Conservation (phyloP, 1,284 basidiomycete species). For the Porogramme epimiltina region DNA sequence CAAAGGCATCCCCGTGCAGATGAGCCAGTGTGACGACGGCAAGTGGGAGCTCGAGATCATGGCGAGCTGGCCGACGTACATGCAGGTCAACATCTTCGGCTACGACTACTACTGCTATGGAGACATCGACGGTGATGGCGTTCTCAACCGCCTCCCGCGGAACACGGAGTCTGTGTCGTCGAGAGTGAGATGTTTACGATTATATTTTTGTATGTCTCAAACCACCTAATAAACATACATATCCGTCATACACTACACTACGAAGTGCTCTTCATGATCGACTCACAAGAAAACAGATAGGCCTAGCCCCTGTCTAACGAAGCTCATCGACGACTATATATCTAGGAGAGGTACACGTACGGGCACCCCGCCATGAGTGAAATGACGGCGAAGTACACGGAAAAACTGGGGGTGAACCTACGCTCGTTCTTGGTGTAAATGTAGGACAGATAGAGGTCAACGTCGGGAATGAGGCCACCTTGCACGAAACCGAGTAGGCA, state of each 20-base stretch:
- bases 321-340: too few species aligned
- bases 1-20: constrained; percentile 69
- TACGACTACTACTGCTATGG: constrained; percentile 92
- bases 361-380: constrained; percentile 56
- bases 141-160: constrained; percentile 87
- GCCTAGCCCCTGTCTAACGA: too few species aligned
- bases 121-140: constrained; percentile 82
- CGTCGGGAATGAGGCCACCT: constrained; percentile 67
- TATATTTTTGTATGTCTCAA: too few species aligned
- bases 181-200: too few species aligned
- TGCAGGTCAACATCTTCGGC: constrained; percentile 87
- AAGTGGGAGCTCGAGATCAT: constrained; percentile 84
- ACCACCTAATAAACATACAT: too few species aligned
- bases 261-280: too few species aligned
- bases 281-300: too few species aligned
- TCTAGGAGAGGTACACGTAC: constrained; percentile 44
- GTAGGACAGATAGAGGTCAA: constrained; percentile 70
- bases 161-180: too few species aligned
- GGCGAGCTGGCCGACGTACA: constrained; percentile 84
- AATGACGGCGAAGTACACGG: constrained; percentile 54
- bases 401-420: constrained; percentile 9
- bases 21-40: constrained; percentile 63
- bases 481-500: constrained; percentile 49
- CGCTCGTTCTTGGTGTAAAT: constrained; percentile 68
- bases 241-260: too few species aligned